Base-by-base conservation (phyloP, 1,284 basidiomycete genomes). In the Rhodotorula sp. region DNA sequence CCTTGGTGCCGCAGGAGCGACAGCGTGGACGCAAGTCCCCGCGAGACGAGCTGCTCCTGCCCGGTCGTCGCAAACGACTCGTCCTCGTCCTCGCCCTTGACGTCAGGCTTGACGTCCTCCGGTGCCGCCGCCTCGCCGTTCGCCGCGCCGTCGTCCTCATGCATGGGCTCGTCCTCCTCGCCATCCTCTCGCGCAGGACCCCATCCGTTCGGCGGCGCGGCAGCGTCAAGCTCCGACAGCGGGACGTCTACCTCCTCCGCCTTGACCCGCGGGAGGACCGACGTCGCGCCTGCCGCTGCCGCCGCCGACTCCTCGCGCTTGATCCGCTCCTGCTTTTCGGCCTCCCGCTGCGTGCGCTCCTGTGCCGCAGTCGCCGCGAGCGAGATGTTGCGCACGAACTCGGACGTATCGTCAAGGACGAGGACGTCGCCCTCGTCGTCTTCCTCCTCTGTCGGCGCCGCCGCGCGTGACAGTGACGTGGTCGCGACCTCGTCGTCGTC, bases 341-440 rank as follows among this genome's bases (percentile, higher is more conserved):
- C 76, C 73, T 41, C 68, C 37, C 36, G 59, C 57, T 39, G 55
- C 22, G 69, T 70, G 48, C 54, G 69, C 50, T 64, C 63, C 87
- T 87, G 73, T 87, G 87, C 76, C 86, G 71, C 72, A 7, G 78
- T 72, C 19, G 78, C 73, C 0, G 77, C 76, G 13, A 69, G 59
- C 50, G 55, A 61, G 75, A 99, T 93, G 53, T 91, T 89, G 25
- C 94, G 88, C 36, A 99, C 92, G 78, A 99, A 99, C 81, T 98
- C 95, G 27, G 93, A 93, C 0, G 97, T 99, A 78, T 97, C 94
- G 80, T 99, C 96, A 72, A 99, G 95, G 0, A 91, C 91, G 46
- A 99, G 85, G 13, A 76, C 69, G 39, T 76, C 73, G 44, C 73
- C 71, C 1, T 59, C 54, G 61, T 79, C 53, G 63, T 51, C 73